phyloP scores from a whole-genome alignment of 257 asterid genomes.

The Rubia yunnanensis region DNA sequence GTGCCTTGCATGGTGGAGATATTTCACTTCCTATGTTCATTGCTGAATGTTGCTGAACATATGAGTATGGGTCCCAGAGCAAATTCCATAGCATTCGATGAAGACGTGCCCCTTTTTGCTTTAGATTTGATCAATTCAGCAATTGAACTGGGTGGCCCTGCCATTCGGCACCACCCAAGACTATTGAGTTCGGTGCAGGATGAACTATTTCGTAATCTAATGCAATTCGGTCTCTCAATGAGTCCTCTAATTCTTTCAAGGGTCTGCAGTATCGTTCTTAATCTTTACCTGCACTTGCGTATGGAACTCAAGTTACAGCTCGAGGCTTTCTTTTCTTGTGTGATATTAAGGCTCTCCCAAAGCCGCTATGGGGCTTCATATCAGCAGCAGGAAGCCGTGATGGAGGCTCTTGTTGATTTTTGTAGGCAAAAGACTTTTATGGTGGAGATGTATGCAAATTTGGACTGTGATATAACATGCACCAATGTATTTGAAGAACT shows the following conservation, averaged over 20 bases:
- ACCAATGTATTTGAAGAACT: slow-evolving; percentile 92
- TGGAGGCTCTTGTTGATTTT: slow-evolving; percentile 97
- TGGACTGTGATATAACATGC: slow-evolving; percentile 94
- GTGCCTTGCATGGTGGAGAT: slow-evolving; percentile 95
- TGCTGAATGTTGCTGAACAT: slow-evolving; percentile 77
- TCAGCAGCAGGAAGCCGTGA: slow-evolving; percentile 98
- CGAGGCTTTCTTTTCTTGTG: slow-evolving; percentile 94
- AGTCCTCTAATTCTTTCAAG: slow-evolving; percentile 91
- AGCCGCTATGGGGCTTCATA: slow-evolving; percentile 84
- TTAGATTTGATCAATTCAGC: slow-evolving; percentile 92
- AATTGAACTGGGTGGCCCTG: slow-evolving; percentile 80
- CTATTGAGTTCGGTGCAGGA: slow-evolving; percentile 87
- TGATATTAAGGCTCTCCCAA: slow-evolving; percentile 84
- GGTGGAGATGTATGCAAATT: slow-evolving; percentile 90
- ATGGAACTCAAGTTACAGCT: slow-evolving; percentile 83
- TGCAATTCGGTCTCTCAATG: slow-evolving; percentile 89
- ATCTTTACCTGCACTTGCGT: slow-evolving; percentile 78
- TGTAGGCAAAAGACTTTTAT: slow-evolving; percentile 87
- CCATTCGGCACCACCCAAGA: slow-evolving; percentile 66
- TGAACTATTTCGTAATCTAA: slow-evolving; percentile 75
- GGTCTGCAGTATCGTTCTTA: slow-evolving; percentile 91
- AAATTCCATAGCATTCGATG: slow-evolving; percentile 79
- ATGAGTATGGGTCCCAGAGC: slow-evolving; percentile 69
- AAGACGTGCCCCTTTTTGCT: slow-evolving; percentile 88
- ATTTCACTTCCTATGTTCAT: slow-evolving; percentile 85